phyloP scores from a whole-genome alignment of 2,329 filamentous ascomycete genomes.

The Fusarium anguioides region DNA sequence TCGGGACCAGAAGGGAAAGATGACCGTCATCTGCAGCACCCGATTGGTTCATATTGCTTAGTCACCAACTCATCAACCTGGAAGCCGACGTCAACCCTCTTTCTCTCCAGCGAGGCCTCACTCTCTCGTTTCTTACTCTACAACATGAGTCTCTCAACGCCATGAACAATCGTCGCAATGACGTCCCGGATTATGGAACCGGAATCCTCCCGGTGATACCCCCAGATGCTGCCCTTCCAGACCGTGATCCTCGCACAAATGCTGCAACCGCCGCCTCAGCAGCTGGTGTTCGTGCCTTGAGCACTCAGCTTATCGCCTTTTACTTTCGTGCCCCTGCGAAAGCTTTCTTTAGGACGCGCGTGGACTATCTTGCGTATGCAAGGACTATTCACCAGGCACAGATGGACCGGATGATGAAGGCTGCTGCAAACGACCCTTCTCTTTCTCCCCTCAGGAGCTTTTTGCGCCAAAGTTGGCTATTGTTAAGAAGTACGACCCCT shows the following conservation, averaged over 20 bases:
- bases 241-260: constrained; percentile 63
- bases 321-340: constrained; percentile 94
- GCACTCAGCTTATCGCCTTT: constrained; percentile 85
- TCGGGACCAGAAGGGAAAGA: constrained; percentile 11
- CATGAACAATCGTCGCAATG: constrained; percentile 52
- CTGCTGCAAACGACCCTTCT: constrained; percentile 50
- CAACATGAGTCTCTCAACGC: constrained; percentile 49
- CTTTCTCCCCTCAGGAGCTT: constrained; percentile 49
- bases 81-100: constrained; percentile 7
- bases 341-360: constrained; percentile 89
- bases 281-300: constrained; percentile 84
- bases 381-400: constrained; percentile 63
- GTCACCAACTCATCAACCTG: constrained; percentile 30
- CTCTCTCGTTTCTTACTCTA: not conserved
- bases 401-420: constrained; percentile 51
- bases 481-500: constrained; percentile 73
- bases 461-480: constrained; percentile 57
- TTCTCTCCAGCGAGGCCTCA: constrained; percentile 3
- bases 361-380: constrained; percentile 80
- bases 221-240: constrained; percentile 54
- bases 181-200: constrained; percentile 45
- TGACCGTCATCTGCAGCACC: constrained; percentile 3
- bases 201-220: constrained; percentile 59
- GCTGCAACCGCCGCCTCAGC: constrained; percentile 81
- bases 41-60: constrained; percentile 40